Base-by-base conservation (phyloP, 805 yeast genomes). In the Wickerhamiella occidentalis region DNA sequence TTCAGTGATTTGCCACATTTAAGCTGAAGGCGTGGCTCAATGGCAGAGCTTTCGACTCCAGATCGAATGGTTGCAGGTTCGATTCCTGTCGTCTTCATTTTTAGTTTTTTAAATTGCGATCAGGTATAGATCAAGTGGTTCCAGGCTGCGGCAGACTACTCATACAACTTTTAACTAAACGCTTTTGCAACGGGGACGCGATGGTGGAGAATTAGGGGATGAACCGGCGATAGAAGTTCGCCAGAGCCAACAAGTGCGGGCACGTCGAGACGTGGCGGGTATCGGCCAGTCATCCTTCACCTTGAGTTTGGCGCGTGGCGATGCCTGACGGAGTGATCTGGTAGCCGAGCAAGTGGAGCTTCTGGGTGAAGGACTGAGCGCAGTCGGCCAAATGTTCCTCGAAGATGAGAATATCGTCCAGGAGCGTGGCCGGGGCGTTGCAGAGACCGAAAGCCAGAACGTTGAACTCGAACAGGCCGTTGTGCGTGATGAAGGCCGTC, bases 381-480 rank as follows among this genome's bases (percentile, higher is more conserved):
- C 18, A 22, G 13, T 43, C 19, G 6, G n/a, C 19, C 4, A 21
- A 12, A 22, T 43, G 47, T 23, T 43, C 40, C 13, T 29, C 47
- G 29, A 7, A 43, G 33, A 43, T 43, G 13, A 43, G 22, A n/a
- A 43, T 43, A 19, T 43, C 47, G 47, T 43, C 47, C 26, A 43
- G 38, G 40, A 41, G 28, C 15, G 45, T 41, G 2, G 45, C 45
- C 6, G 45, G 45, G 25, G 45, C 45, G 15, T 41, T 41, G 25
- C 36, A 17, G 19, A 41, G 45, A 23, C 45, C 45, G 12, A 41
- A 41, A 8, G 45, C 33, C 36, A 41, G 9, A 6, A 29, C 45
- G 25, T 9, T 41, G 36, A 28, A 41, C 36, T 41, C 25, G 36
- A 6, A 43, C 3, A 30, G 29, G 12, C 47, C 40, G 11, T 6